Conservation (phyloP, 2,329 filamentous ascomycete species). For the Phoma herbarum region DNA sequence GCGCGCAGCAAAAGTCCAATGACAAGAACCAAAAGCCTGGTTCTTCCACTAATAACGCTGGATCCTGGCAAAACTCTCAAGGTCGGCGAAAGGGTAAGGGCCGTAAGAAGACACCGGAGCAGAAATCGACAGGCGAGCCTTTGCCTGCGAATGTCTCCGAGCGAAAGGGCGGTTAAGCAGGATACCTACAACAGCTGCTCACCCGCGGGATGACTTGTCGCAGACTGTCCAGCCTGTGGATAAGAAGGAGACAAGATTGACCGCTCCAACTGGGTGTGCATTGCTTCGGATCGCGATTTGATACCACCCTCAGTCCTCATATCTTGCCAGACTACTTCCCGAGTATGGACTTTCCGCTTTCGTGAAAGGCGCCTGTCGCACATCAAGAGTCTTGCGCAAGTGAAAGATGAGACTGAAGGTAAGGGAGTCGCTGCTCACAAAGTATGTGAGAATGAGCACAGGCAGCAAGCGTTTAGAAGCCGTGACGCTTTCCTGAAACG, state of each 20-base stretch:
- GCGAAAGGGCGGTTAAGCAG: conserved; percentile 55
- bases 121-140: conserved; percentile 51
- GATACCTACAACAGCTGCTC: no score
- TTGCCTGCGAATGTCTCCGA: conserved; percentile 56
- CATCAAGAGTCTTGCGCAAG: not conserved
- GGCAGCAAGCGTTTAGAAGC: not conserved
- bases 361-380: not conserved
- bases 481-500: not conserved
- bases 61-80: conserved; percentile 35
- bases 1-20: conserved; percentile 37
- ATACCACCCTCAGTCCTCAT: not conserved
- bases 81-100: conserved; percentile 39
- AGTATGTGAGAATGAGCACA: not conserved
- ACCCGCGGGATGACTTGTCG: no score
- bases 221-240: not conserved
- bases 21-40: conserved; percentile 39
- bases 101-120: conserved; percentile 40
- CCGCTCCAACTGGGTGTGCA: not conserved
- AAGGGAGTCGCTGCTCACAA: not conserved
- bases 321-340: not conserved
- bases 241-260: not conserved
- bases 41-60: conserved; percentile 20
- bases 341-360: not conserved
- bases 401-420: not conserved
- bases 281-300: not conserved